These are phyloP conservation scores for Marasmius fiardii DNA, from an alignment of 1,284 basidiomycete genomes.

Conservation along the genomic window DNA sequence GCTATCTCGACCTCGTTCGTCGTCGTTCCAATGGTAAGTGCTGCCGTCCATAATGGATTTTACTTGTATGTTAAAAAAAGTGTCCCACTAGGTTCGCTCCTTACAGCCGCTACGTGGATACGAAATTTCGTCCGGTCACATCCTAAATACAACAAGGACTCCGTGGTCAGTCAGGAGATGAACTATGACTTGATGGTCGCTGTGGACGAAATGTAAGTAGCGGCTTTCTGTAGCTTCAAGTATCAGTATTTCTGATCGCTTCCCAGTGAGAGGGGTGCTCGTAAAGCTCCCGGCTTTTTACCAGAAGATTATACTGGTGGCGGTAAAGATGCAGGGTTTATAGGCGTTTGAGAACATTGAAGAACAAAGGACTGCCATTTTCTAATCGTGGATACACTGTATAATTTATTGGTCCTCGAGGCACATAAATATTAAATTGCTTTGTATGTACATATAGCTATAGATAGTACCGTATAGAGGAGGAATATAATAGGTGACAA, in stretches of 20 bases:
- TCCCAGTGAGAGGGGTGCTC: conserved; percentile 65
- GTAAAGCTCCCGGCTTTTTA: conserved; percentile 61
- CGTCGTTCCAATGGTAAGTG: conserved; percentile 75
- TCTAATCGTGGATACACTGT: too few relatives aligned
- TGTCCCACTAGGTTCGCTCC: conserved; percentile 59
- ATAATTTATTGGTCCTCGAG: too few relatives aligned
- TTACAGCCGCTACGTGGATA: conserved; percentile 93
- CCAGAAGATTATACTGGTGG: conserved; percentile 55
- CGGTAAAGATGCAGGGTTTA: conserved; percentile 39
- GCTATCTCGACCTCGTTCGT: conserved; percentile 80
- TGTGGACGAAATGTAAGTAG: conserved; percentile 86
- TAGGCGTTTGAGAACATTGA: conserved; percentile 24
- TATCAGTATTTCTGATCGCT: conserved; percentile 4
- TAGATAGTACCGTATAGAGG: too few relatives aligned
- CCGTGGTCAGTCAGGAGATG: conserved; percentile 86
- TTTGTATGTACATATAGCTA: too few relatives aligned
- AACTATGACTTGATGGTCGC: conserved; percentile 93
- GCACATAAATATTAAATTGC: too few relatives aligned
- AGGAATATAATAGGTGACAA: too few relatives aligned
- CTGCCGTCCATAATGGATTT: not conserved
- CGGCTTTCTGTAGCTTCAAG: not conserved
- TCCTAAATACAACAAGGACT: conserved; percentile 89
- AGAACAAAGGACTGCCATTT: not conserved
- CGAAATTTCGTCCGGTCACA: conserved; percentile 88
- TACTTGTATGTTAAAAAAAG: conserved; percentile 8